Base-by-base conservation (phyloP, 768 basidiomycete species). In the Rhodotorula diobovata region DNA sequence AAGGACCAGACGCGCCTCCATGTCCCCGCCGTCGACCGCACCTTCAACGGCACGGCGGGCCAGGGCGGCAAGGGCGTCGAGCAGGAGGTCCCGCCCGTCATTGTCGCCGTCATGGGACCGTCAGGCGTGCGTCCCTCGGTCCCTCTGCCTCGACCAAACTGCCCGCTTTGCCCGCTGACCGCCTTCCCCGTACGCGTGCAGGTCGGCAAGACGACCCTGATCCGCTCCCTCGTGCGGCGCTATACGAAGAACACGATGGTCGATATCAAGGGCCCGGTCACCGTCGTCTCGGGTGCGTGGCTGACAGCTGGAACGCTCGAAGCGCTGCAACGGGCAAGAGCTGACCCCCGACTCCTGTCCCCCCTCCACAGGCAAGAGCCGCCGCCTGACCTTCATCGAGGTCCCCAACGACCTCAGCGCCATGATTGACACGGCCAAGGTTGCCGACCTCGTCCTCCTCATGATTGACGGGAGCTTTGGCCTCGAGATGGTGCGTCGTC, bases 381-480 rank as follows among this genome's bases (percentile, higher is more conserved):
- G 91, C 60, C 84, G 96, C 23, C 83, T 98, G n/a, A 97, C 96
- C 0, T 93, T 98, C 79, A 85, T 99, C 61, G 96, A 98, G 81
- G 98, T 93, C 82, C 93, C 93, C 77, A 97, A 93, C 79, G 94
- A 98, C 82, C 84, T 98, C 76, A 93, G 93, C 80, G 92, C 93
- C 62, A 97, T 98, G 95, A 91, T 98, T 75, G 96, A 99, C 84
- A 85, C 97, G 77, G 95, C 88, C 66, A 99, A 99, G 82, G 87
- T 98, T 67, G 96, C 91, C 15, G 96, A 98, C 81, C 85, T 99
- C 67, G 90, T 98, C 10, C 84, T 99, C 56, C 87, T 99, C 73
- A 94, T 98, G 93, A 89, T 98, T 74, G 96, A 99, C 78, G 95
- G 90, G 8, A 93, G 91, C 37, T 98, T 93, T 80, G 96, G 96